These are phyloP conservation scores for Fusarium brevicatenulatum DNA, from an alignment of 2,329 filamentous ascomycete species.

Conservation along the genomic window DNA sequence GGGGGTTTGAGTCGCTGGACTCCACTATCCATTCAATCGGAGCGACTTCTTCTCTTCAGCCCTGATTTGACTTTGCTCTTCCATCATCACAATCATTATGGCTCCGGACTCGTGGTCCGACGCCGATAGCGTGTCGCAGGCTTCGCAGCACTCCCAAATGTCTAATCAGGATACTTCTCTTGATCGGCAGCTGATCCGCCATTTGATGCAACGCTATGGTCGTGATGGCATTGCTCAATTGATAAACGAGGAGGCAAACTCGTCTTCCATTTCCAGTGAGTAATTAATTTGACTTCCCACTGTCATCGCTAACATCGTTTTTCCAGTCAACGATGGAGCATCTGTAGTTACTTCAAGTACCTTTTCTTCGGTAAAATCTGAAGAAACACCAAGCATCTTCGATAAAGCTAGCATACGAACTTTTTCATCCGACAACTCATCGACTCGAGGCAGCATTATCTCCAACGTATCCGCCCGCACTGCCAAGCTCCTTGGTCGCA, in stretches of 20 bases:
- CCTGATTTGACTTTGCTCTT: conserved; percentile 11
- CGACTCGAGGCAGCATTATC: conserved; percentile 53
- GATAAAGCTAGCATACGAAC: conserved; percentile 51
- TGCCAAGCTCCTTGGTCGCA: conserved; percentile 49
- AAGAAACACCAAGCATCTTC: conserved; percentile 51
- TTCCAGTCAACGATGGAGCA: conserved; percentile 46
- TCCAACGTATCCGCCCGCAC: conserved; percentile 53
- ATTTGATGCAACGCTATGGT: conserved; percentile 49
- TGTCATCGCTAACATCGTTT: conserved; percentile 11
- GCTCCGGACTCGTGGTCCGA: conserved; percentile 48
- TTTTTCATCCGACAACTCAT: conserved; percentile 54
- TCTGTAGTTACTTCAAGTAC: conserved; percentile 51
- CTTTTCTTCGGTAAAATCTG: conserved; percentile 49
- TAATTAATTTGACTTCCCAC: conserved; percentile 14
- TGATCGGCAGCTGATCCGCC: conserved; percentile 50
- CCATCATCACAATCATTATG: conserved; percentile 39
- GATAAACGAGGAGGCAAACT: conserved; percentile 47
- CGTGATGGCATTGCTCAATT: conserved; percentile 48
- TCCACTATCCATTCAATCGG: conserved; percentile 34
- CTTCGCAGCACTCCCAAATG: conserved; percentile 43
- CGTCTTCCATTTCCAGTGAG: conserved; percentile 45
- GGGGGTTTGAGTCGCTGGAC: conserved; percentile 33
- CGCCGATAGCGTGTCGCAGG: conserved; percentile 45
- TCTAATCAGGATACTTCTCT: conserved; percentile 45
- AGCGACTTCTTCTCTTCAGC: conserved; percentile 19